Conservation (phyloP, 768 basidiomycete genomes). For the Amanita phalloides region DNA sequence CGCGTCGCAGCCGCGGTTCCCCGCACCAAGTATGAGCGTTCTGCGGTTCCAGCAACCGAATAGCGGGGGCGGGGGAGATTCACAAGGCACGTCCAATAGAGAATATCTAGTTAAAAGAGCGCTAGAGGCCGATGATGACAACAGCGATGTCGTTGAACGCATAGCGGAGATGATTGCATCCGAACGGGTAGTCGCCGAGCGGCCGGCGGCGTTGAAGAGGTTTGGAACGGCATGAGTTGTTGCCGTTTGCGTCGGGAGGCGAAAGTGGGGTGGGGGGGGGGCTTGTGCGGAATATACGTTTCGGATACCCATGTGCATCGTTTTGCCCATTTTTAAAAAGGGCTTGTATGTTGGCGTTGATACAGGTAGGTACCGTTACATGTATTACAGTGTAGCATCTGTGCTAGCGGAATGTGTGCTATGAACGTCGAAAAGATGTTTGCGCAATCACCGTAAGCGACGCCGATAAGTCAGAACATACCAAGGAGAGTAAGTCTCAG, state of each 20-base stretch:
- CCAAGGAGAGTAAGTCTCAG: too few relatives aligned
- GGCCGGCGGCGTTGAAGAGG: constrained; percentile 49
- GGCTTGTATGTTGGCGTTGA: too few relatives aligned
- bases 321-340: too few relatives aligned
- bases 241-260: not conserved
- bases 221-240: constrained; percentile 40
- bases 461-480: too few relatives aligned
- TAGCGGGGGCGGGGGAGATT: not conserved
- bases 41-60: constrained; percentile 3
- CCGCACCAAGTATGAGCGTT: constrained; percentile 46
- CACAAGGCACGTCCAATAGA: constrained; percentile 30
- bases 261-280: not conserved
- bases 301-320: not conserved
- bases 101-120: constrained; percentile 55
- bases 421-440: too few relatives aligned
- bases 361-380: too few relatives aligned
- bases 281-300: not conserved
- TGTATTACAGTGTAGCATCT: too few relatives aligned
- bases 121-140: constrained; percentile 44
- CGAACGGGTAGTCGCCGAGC: constrained; percentile 30
- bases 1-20: constrained; percentile 27
- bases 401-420: too few relatives aligned
- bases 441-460: too few relatives aligned
- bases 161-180: constrained; percentile 55
- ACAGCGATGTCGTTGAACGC: constrained; percentile 38